Evolutionary conservation across 169 alveolate species (phyloP), one percentile per base, ranked within the genome.

Genomic region (Cryptosporidium xiaoi): DNA sequence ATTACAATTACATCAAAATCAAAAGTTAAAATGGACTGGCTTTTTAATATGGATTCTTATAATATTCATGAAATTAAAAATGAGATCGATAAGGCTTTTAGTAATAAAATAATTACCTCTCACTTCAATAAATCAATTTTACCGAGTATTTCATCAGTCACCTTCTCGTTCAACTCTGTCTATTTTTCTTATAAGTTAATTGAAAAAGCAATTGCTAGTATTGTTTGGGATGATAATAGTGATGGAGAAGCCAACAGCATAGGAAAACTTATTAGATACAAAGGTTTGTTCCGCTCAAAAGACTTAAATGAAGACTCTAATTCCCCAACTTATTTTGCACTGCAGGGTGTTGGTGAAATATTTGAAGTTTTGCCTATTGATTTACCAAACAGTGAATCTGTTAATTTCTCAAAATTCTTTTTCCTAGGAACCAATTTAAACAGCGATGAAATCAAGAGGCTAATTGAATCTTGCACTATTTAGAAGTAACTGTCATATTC

Each of bases 261-360:
- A 48, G 67, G 68, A 40, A 27, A 31, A 12, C 15, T 65, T 1
- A 65, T 46, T 27, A 83, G 95, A 51, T 92, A 92, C 77, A 92
- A 92, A 71, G 95, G 94, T 18, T 82, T 92, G 24, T 92, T 92
- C 64, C 93, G 92, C 33, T 34, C 10, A 7, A 82, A 82, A 55
- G 91, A 77, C 34, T 48, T 77, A 44, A 44, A 64, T 13, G 36
- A 71, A 16, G n/a, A 66, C 3, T 8, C 4, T 40, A 8, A 40
- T 40, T 15, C 46, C 31, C 8, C 0, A 2, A 60, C 5, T 13
- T n/a, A 36, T n/a, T 83, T 46, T 56, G 91, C 91, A 36, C 60
- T 92, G 40, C 95, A 92, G 82, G 94, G 95, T 0, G 93, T 92
- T 18, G 95, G 95, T 34, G 82, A 71, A 65, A 31, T 91, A 20